Percentiles rank a stretch among this genome's conserved stretches.
Conservation (phyloP, 805 yeast genomes). For the Candida awuae region DNA sequence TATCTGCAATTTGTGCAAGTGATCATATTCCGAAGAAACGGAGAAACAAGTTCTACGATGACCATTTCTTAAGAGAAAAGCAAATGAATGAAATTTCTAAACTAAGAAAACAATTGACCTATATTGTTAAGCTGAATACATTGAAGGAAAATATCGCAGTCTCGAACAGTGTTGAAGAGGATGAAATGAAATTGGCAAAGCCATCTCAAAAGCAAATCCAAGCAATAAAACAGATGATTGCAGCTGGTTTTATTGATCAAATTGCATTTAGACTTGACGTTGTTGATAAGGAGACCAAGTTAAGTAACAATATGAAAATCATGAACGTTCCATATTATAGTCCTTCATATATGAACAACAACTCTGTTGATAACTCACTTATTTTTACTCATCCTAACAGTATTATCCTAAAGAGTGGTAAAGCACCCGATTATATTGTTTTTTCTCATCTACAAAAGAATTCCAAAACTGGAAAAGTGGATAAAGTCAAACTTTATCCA, state of each 20-base stretch:
- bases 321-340: constrained; percentile 60
- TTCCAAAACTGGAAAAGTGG: constrained; percentile 33
- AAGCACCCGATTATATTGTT: constrained; percentile 65
- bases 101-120: constrained; percentile 69
- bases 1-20: constrained; percentile 81
- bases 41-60: constrained; percentile 38
- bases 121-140: constrained; percentile 62
- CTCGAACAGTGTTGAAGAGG: constrained; percentile 29
- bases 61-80: constrained; percentile 68
- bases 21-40: constrained; percentile 61
- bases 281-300: constrained; percentile 50
- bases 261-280: constrained; percentile 79
- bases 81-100: constrained; percentile 79
- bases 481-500: constrained; percentile 58
- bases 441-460: constrained; percentile 60
- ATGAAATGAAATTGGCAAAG: constrained; percentile 47
- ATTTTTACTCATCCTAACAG: constrained; percentile 82
- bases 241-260: constrained; percentile 90
- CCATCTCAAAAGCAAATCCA: constrained; percentile 65
- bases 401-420: constrained; percentile 50
- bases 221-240: constrained; percentile 81
- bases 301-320: constrained; percentile 51
- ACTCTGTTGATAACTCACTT: constrained; percentile 36
- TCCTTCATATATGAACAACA: constrained; percentile 34
- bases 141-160: constrained; percentile 53